A percentile compares a stretch with the other conserved stretches of the same genome.
phyloP scores from a whole-genome alignment of 139 green algal genomes.

The Choricystis sp. region DNA sequence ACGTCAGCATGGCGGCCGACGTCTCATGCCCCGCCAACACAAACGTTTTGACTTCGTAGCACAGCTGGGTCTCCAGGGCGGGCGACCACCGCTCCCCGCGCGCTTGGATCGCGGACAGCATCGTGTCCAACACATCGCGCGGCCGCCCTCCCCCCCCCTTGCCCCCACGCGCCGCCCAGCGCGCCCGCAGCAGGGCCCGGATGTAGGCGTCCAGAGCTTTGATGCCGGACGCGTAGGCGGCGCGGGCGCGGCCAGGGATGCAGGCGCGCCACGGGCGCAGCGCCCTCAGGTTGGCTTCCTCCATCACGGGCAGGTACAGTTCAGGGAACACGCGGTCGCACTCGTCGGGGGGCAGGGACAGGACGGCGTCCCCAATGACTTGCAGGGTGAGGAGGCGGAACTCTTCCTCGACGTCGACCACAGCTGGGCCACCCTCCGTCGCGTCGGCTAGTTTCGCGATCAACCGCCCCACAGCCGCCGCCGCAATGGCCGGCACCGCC shows the following conservation, averaged over 20 bases:
- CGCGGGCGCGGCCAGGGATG: constrained; percentile 30
- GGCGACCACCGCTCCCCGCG: constrained; percentile 35
- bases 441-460: constrained; percentile 41
- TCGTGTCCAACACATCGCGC: constrained; percentile 62
- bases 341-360: constrained; percentile 68
- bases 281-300: constrained; percentile 70
- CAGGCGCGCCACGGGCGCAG: constrained; percentile 69
- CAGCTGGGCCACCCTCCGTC: neutral
- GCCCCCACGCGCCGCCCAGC: constrained; percentile 14
- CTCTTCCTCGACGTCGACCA: constrained; percentile 72
- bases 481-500: constrained; percentile 65
- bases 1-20: constrained; percentile 81
- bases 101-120: constrained; percentile 39
- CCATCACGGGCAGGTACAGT: constrained; percentile 90
- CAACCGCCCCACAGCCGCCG: constrained; percentile 47
- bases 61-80: constrained; percentile 68
- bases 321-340: constrained; percentile 80
- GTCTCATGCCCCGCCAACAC: constrained; percentile 91
- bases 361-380: constrained; percentile 79
- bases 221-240: constrained; percentile 5
- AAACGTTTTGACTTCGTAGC: constrained; percentile 94
- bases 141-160: constrained; percentile 10
- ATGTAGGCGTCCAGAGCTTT: constrained; percentile 66
- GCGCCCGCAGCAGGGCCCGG: constrained; percentile 26
- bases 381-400: constrained; percentile 82